phyloP scores from a whole-genome alignment of 1,139 yeast species.

The Yamadazyma taylorii region DNA sequence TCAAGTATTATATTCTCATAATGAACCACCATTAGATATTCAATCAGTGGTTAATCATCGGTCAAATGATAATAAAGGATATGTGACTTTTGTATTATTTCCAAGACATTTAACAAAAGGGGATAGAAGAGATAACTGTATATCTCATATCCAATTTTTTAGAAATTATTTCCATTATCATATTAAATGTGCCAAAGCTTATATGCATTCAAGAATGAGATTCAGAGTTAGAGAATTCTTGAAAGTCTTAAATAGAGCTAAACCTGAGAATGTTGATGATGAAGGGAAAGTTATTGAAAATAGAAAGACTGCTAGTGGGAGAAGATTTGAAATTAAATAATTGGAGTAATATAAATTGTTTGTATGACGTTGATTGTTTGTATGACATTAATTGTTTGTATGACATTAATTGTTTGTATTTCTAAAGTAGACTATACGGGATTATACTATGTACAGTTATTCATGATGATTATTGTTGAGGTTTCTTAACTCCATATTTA shows the following conservation, averaged over 20 bases:
- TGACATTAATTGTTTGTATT: too few relatives aligned
- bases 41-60: slow-evolving; percentile 31
- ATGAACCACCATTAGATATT: slow-evolving; percentile 92
- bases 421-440: too few relatives aligned
- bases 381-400: too few relatives aligned
- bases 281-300: slow-evolving; percentile 57
- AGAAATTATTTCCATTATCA: slow-evolving; percentile 98
- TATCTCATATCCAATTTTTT: slow-evolving; percentile 86
- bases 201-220: slow-evolving; percentile 98
- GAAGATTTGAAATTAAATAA: slow-evolving; percentile 56
- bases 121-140: slow-evolving; percentile 78
- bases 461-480: slow-evolving; percentile 30
- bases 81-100: slow-evolving; percentile 72
- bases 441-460: slow-evolving; percentile 1
- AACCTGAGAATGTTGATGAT: slow-evolving; percentile 85
- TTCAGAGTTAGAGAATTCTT: slow-evolving; percentile 89
- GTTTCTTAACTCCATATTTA: slow-evolving; percentile 92
- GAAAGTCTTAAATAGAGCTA: slow-evolving; percentile 94
- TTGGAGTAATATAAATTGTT: neutral
- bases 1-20: slow-evolving; percentile 87
- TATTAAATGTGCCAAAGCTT: slow-evolving; percentile 96
- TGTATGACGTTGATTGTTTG: too few relatives aligned
- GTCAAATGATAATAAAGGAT: slow-evolving; percentile 58
- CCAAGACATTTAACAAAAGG: slow-evolving; percentile 71
- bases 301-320: slow-evolving; percentile 81